Conservation (phyloP, 2,329 filamentous ascomycete species). For the Sporothrix globosa region DNA sequence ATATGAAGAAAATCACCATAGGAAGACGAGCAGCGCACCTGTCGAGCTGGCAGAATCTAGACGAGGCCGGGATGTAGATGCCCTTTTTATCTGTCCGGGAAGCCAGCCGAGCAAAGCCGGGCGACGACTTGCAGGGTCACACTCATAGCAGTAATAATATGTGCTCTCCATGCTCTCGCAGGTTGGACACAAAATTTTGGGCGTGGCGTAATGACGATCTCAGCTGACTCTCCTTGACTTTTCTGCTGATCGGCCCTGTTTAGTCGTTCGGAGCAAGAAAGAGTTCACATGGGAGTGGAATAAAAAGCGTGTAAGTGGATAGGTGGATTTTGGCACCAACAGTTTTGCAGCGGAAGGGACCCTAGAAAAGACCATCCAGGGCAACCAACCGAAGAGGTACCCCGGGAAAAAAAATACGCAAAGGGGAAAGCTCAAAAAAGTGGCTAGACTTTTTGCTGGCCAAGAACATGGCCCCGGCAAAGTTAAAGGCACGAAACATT, state of each 20-base stretch:
- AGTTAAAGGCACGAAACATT: constrained; percentile 20
- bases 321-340: not conserved
- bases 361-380: not conserved
- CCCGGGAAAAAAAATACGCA: not conserved
- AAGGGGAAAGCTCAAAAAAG: not conserved
- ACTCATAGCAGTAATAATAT: not conserved
- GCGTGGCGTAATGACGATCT: constrained; percentile 5
- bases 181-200: not conserved
- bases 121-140: not conserved
- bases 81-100: constrained; percentile 9
- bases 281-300: not conserved
- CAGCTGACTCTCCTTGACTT: constrained; percentile 5
- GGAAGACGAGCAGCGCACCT: not conserved
- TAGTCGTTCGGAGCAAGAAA: no score
- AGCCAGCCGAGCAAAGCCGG: not conserved
- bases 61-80: constrained; percentile 15
- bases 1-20: not conserved
- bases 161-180: not conserved
- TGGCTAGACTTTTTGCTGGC: not conserved
- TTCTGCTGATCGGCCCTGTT: not conserved
- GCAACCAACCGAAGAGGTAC: not conserved
- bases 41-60: not conserved
- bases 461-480: not conserved
- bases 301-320: constrained; percentile 16
- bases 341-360: not conserved